Base-by-base conservation (phyloP, 768 basidiomycete genomes). In the Amanita pseudoporphyria region DNA sequence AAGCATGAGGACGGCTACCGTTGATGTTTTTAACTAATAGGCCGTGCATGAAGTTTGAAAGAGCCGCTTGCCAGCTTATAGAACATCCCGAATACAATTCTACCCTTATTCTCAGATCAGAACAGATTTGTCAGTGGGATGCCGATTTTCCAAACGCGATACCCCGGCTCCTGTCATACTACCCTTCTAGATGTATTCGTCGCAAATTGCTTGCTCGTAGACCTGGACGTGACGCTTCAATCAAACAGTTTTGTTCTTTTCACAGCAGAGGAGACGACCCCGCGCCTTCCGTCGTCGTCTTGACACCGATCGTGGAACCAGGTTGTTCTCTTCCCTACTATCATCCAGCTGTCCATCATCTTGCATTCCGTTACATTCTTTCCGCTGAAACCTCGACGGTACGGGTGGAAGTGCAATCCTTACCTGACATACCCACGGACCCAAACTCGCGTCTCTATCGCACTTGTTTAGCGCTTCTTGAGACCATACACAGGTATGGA, bases 71-170 rank as follows among this genome's bases (percentile, higher is more conserved):
- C 21, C 84, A 89, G 54, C 70, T 95, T 14, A 71, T 92, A 6
- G 76, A 86, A 32, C 91, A 95, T 60, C 94, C 94, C 5, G 94
- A 97, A 60, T 89, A 90, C 62, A 95, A 94, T 60, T 91, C 90
- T 0, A 86, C 88, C 0, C 75, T 95, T 22, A 95, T 97, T 50
- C 69, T 97, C 14, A 79, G 94, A 1, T 87, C 92, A 0, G 88
- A 95, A 33, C 76, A 75, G 3, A 43, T 87, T 16, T 60, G 62
- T 5, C 32, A 28, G 9, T 33, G 10, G 6, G 31, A 35, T 19
- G 24, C 40, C 5, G 7, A 35, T 21, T 62, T 73, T 37, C 69
- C 72, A 0, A 12, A 50, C 1, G 31, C 54, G 1, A 51, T 73
- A 5, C 75, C 76, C 0, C 33, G 30, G 1, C 54, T 83, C 19